phyloP scores from a whole-genome alignment of 2,329 filamentous ascomycete species.

The Botrytis fragariae region DNA sequence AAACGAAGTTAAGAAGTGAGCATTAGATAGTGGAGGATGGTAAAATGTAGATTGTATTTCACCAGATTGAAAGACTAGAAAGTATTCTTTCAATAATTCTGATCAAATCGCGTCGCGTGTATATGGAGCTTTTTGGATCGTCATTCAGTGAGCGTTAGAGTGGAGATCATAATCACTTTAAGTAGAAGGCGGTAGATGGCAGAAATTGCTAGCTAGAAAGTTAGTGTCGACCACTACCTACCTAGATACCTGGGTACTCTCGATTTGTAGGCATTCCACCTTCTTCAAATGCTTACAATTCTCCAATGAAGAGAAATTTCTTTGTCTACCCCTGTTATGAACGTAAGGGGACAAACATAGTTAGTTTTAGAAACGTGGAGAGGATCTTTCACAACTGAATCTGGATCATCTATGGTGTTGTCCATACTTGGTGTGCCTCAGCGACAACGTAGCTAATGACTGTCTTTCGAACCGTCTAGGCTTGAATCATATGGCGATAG shows the following conservation, averaged over 20 bases:
- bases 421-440: background rate
- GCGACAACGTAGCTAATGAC: background rate
- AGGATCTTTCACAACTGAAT: background rate
- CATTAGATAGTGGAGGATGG: background rate
- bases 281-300: background rate
- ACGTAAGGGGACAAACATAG: fast-evolving
- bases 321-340: background rate
- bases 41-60: background rate
- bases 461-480: background rate
- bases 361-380: background rate
- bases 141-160: background rate
- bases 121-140: constrained; percentile 7
- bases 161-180: background rate
- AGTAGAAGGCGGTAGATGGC: constrained; percentile 8
- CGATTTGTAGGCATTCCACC: background rate
- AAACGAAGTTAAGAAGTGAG: background rate
- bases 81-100: background rate
- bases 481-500: background rate
- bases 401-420: background rate
- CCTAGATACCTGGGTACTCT: background rate
- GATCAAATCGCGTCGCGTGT: constrained; percentile 19
- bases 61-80: background rate
- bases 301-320: background rate
- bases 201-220: background rate
- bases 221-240: background rate